These are phyloP conservation scores for Alternaria metachromatica DNA, from an alignment of 2,329 filamentous ascomycete species.

Conservation along the genomic window DNA sequence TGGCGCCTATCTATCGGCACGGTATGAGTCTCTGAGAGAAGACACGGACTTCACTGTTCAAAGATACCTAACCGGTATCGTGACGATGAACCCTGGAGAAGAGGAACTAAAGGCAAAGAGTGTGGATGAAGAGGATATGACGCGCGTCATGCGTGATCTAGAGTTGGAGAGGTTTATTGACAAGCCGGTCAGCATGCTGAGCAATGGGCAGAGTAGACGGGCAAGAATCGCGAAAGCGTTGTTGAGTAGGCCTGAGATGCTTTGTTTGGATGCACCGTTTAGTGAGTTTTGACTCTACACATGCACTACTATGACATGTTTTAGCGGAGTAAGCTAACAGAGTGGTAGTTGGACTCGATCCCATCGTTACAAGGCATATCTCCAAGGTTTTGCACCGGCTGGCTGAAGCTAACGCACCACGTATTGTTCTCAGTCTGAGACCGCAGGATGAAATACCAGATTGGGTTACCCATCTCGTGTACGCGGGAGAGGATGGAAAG, in stretches of 20 bases:
- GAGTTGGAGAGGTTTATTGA: slow-evolving; percentile 72
- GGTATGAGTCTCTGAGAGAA: slow-evolving; percentile 88
- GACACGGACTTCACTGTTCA: slow-evolving; percentile 84
- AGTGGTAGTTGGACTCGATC: slow-evolving; percentile 80
- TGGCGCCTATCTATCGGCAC: slow-evolving; percentile 80
- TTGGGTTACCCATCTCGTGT: slow-evolving; percentile 87
- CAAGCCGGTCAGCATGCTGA: slow-evolving; percentile 87
- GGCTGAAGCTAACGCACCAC: slow-evolving; percentile 69
- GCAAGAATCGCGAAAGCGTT: slow-evolving; percentile 88
- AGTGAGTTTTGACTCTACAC: slow-evolving; percentile 56
- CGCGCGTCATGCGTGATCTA: slow-evolving; percentile 72
- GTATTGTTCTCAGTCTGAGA: slow-evolving; percentile 77
- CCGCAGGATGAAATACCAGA: slow-evolving; percentile 87
- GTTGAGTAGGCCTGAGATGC: slow-evolving; percentile 76
- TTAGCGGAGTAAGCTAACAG: not conserved
- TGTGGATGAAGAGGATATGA: slow-evolving; percentile 58
- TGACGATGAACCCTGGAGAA: slow-evolving; percentile 77
- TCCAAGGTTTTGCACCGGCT: slow-evolving; percentile 74
- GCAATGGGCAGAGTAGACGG: slow-evolving; percentile 89
- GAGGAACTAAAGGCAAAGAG: slow-evolving; percentile 52
- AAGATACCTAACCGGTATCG: slow-evolving; percentile 83
- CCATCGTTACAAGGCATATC: slow-evolving; percentile 75
- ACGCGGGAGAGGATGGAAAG: slow-evolving; percentile 71
- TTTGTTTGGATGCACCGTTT: slow-evolving; percentile 88
- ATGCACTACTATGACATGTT: not conserved